Percentiles rank a stretch among this genome's conserved stretches.
These are phyloP conservation scores for Pinus albicaulis DNA, from an alignment of 75 land plant genomes.

Conservation along the genomic window DNA sequence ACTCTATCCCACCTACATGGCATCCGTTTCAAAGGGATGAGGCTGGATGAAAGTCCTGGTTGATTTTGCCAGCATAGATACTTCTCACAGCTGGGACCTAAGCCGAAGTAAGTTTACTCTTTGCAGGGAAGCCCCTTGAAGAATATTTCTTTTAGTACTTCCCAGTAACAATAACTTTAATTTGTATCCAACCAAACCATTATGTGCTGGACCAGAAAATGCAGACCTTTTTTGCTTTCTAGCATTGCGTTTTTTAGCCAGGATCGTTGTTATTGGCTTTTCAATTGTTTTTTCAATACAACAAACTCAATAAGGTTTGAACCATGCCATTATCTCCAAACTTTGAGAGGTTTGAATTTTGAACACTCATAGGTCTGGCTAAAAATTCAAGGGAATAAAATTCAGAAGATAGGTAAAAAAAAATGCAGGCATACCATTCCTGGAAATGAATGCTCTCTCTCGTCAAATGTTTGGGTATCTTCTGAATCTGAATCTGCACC, in stretches of 20 bases:
- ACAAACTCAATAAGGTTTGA: neutral
- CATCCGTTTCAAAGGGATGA: no score
- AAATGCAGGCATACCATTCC: slow-evolving; percentile 53
- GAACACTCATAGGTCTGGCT: neutral
- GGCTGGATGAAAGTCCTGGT: no score
- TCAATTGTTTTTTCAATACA: neutral
- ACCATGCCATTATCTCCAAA: neutral
- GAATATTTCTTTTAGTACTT: no score
- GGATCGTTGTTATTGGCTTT: neutral
- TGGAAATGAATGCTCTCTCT: slow-evolving; percentile 77
- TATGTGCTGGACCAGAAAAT: neutral
- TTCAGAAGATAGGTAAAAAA: neutral
- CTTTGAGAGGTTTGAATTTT: neutral
- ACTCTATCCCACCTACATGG: no score
- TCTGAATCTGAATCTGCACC: slow-evolving; percentile 4
- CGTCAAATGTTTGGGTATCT: slow-evolving; percentile 34
- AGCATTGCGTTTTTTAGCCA: neutral
- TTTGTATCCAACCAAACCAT: neutral
- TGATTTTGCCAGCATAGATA: no score
- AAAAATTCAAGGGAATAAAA: neutral
- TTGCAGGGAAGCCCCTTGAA: no score
- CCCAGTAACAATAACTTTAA: no score
- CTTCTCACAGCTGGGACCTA: no score
- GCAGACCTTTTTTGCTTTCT: neutral
- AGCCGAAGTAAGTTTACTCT: no score